Percentiles rank a stretch among this genome's conserved stretches.
phyloP scores from a whole-genome alignment of 2,329 filamentous ascomycete species.

The Talaromyces amestolkiae region DNA sequence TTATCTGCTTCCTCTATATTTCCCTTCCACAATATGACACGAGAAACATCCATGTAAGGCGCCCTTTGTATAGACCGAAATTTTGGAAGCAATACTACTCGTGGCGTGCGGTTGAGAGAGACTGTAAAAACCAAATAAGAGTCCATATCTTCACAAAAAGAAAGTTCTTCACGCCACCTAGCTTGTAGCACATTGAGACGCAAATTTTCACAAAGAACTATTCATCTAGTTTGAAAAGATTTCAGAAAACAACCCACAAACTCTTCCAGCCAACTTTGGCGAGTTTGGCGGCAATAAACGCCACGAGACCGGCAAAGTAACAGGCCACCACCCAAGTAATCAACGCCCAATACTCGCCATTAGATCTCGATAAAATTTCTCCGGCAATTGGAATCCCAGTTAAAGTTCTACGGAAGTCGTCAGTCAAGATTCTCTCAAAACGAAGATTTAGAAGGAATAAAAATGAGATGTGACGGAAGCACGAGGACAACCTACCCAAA shows the following conservation, averaged over 20 bases:
- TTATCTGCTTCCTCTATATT: background rate
- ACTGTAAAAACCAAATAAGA: background rate
- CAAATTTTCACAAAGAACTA: background rate
- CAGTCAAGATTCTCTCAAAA: background rate
- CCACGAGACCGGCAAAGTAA: slow-evolving; percentile 56
- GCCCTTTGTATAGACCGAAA: background rate
- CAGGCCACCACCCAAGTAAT: slow-evolving; percentile 64
- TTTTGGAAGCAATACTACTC: background rate
- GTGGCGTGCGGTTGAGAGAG: background rate
- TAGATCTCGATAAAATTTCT: slow-evolving; percentile 55
- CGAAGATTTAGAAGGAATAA: background rate
- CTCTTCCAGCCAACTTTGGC: slow-evolving; percentile 54
- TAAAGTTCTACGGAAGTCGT: background rate
- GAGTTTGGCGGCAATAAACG: slow-evolving; percentile 59
- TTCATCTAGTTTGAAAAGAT: background rate
- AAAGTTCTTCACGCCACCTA: background rate
- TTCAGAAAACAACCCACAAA: slow-evolving; percentile 35
- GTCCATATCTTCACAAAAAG: background rate
- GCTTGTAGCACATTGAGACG: background rate
- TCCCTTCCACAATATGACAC: background rate
- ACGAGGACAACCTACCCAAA: slow-evolving; percentile 55
- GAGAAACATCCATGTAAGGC: background rate
- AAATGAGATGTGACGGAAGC: slow-evolving; percentile 30
- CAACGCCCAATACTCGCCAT: slow-evolving; percentile 62
- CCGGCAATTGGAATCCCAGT: slow-evolving; percentile 59